Evolutionary conservation across 176 grass and related monocot genomes (phyloP), one percentile per base, ranked within the genome.

Genomic region (Carex parvula): DNA sequence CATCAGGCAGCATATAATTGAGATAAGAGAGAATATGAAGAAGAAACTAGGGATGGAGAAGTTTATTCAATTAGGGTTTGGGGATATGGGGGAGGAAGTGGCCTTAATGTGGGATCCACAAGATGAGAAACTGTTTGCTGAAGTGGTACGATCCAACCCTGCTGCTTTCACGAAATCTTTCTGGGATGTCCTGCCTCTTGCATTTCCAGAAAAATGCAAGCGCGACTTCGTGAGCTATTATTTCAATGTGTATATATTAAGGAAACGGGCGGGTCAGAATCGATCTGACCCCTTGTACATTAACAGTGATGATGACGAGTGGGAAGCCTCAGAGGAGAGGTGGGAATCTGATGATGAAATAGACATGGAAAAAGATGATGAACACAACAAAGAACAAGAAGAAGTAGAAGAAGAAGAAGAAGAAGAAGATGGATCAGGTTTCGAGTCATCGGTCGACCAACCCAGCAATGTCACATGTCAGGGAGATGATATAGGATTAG

Each of bases 281-380:
- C 94, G 87, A 79, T 94, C 78, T 2, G 95, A 92, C 63, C 90
- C 90, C 42, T 44, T 87, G 84, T 88, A 94, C 53, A 54, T 91
- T 64, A 90, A 97, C 79, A 97, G 95, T 86, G 95, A 97, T 24
- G 84, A 97, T 86, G 92, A 97, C 24, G 89, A 97, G 84, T 94
- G 90, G 90, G 88, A 91, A 80, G 21, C 46, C 22, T 55, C 13
- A 32, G 90, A 97, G 14, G 95, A 97, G 84, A 92, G 89, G 89
- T 87, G 88, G 57, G 90, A 88, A 79, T 84, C 55, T 84, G 88
- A 89, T 69, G 86, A 92, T 4, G 92, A 85, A 20, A 86, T 84
- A 61, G 64, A 33, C 6, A 57, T 57, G 64, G 77, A 73, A 67
- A 81, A 86, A 48, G 90, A 86, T 39, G 60, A 83, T 61, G 88